Conservation (phyloP, 139 green algal genomes). For the Picocystis salinarum region DNA sequence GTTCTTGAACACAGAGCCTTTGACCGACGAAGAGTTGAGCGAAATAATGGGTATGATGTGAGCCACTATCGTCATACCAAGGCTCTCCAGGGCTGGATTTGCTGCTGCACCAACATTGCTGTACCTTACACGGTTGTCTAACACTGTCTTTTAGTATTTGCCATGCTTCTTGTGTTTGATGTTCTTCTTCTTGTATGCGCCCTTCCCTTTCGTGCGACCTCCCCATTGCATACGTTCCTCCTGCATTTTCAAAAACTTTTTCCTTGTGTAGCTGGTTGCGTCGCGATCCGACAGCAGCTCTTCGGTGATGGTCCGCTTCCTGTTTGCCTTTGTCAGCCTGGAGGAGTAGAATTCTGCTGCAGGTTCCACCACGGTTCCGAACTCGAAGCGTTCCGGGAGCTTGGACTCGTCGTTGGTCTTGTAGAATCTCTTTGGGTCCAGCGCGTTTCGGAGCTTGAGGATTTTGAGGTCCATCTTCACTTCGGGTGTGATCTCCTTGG, state of each 20-base stretch:
- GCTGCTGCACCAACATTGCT: no score
- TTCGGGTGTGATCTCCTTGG: conserved; percentile 33
- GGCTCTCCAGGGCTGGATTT: no score
- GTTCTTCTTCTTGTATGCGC: no score
- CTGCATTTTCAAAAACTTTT: conserved; percentile 1
- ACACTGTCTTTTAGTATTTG: no score
- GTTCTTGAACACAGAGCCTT: no score
- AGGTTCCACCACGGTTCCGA: conserved; percentile 61
- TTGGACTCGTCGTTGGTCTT: conserved; percentile 40
- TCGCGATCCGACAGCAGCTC: not conserved
- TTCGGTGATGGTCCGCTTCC: conserved; percentile 25
- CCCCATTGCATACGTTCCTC: no score
- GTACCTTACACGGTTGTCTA: no score
- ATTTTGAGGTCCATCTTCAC: conserved; percentile 51
- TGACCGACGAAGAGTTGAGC: no score
- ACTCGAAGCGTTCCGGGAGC: conserved; percentile 24
- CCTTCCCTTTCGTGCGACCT: no score
- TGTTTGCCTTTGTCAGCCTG: conserved; percentile 41
- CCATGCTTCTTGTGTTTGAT: no score
- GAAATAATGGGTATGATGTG: no score
- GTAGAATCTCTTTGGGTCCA: conserved; percentile 82
- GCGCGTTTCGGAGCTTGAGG: conserved; percentile 47
- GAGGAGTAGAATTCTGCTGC: conserved; percentile 40
- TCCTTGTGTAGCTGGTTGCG: not conserved
- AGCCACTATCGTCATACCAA: no score